These are phyloP conservation scores for Naegleria lovaniensis DNA, from an alignment of 208 protist species.

Conservation along the genomic window DNA sequence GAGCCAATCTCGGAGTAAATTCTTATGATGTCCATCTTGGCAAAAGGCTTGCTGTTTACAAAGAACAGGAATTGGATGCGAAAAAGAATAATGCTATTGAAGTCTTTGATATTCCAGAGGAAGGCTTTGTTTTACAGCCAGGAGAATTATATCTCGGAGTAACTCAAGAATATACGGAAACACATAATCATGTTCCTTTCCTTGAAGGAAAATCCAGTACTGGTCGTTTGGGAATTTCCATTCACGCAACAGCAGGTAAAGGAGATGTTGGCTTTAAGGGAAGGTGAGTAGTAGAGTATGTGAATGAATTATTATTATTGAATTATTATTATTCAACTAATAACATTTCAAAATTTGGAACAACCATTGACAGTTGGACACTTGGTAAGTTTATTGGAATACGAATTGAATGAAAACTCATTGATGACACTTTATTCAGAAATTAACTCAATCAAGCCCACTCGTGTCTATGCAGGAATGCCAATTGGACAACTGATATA, in stretches of 20 bases:
- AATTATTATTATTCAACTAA: too few species aligned
- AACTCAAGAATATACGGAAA: conserved; percentile 27
- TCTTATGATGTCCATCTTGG: conserved; percentile 23
- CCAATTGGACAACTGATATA: conserved; percentile 17
- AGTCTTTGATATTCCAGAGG: conserved; percentile 19
- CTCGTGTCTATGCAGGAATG: conserved; percentile 16
- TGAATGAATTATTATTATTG: too few species aligned
- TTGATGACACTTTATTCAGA: background rate
- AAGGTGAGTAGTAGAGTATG: background rate
- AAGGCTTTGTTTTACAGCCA: conserved; percentile 20
- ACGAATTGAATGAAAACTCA: too few species aligned
- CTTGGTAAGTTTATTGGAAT: too few species aligned
- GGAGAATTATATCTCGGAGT: conserved; percentile 25
- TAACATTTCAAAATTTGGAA: too few species aligned
- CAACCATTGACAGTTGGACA: too few species aligned
- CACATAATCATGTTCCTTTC: background rate
- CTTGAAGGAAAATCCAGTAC: conserved; percentile 12
- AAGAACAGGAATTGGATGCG: background rate
- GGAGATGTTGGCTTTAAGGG: conserved; percentile 20
- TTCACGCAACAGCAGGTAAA: conserved; percentile 22
- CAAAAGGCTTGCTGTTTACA: background rate
- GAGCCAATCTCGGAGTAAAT: background rate
- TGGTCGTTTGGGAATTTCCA: conserved; percentile 3
- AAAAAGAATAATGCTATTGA: background rate
- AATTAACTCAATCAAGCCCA: background rate